Base-by-base conservation (phyloP, 768 basidiomycete species). In the Porphyrellus cyaneotinctus region DNA sequence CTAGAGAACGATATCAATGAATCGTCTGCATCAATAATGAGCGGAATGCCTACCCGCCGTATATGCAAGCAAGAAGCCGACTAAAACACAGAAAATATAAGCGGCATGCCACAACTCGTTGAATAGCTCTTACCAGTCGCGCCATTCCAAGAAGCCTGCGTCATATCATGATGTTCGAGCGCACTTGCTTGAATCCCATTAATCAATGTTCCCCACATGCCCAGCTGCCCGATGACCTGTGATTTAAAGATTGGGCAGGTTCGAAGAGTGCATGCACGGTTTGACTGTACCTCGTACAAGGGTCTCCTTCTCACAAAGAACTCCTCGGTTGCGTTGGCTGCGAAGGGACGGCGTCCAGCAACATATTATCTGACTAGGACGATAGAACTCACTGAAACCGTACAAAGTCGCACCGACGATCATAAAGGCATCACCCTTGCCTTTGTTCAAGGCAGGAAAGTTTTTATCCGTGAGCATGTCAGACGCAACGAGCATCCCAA, bases 241-340 rank as follows among this genome's bases (percentile, higher is more conserved):
- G 23, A 44, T 47, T 14, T 33, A 22, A 37, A 45, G 32, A 17
- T 48, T 36, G 32, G 41, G 31, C 43, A 20, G 15, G 9, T 36
- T 30, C 12, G 23, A 39, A 59, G 22, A 41, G 20, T 3, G 17
- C n/a, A 26, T 17, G 12, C 11, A 24, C 8, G 6, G 11, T n/a
- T 24, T 39, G 18, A 30, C 52, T 38, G 48, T 23, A 78, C 83
- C 72, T 93, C 91, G 60, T 91, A 93, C 36, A 93, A 72, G 6
- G 91, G 91, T 13, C 83, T 76, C 59, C 72, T 81, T 53, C 91
- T 79, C 28, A 94, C 91, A 53, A 93, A 82, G 68, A 88, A 88
- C 64, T 93, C 91, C 66, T 94, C 91, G 0, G 88, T 90, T 26
- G 91, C 88, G 58, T 93, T 93, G 22, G 88, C 90, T 91, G 57